phyloP scores from a whole-genome alignment of 192 early-diverging fungal species.

The Podila epigama region DNA sequence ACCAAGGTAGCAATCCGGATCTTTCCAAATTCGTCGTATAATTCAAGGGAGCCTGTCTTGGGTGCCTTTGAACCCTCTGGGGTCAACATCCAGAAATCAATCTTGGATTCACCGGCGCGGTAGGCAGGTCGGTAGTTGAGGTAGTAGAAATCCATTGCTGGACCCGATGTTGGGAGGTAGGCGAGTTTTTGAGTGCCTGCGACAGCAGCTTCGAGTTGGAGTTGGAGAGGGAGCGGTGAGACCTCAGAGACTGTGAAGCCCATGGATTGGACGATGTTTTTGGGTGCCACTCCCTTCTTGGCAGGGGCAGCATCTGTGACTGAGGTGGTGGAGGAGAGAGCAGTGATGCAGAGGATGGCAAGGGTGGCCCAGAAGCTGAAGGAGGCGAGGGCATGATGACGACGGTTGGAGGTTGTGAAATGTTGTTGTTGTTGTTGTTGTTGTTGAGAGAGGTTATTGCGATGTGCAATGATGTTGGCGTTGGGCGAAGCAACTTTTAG shows the following conservation, averaged over 20 bases:
- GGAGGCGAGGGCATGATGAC: neutral
- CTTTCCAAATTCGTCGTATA: constrained; percentile 33
- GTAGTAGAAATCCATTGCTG: constrained; percentile 30
- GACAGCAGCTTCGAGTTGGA: constrained; percentile 30
- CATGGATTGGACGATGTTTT: constrained; percentile 7
- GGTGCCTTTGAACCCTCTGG: constrained; percentile 12
- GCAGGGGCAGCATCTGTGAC: constrained; percentile 6
- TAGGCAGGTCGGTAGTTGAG: constrained; percentile 38
- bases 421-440: neutral
- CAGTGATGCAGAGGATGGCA: constrained; percentile 3
- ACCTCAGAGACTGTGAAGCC: neutral
- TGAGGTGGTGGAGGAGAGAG: constrained; percentile 9
- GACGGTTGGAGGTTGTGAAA: neutral
- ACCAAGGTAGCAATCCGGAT: constrained; percentile 19
- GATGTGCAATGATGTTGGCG: neutral
- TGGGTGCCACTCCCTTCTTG: neutral
- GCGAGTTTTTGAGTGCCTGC: constrained; percentile 11
- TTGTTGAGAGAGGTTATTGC: neutral
- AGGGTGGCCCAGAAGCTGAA: constrained; percentile 2
- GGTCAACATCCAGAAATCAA: constrained; percentile 46
- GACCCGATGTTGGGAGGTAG: constrained; percentile 21
- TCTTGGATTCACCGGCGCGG: constrained; percentile 4
- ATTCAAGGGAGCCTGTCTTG: constrained; percentile 15
- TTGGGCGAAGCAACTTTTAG: neutral
- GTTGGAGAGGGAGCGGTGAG: constrained; percentile 17